A percentile compares a stretch with the other conserved stretches of the same genome.
These are phyloP conservation scores for Handroanthus guayacan DNA, from an alignment of 257 asterid genomes.

Conservation along the genomic window DNA sequence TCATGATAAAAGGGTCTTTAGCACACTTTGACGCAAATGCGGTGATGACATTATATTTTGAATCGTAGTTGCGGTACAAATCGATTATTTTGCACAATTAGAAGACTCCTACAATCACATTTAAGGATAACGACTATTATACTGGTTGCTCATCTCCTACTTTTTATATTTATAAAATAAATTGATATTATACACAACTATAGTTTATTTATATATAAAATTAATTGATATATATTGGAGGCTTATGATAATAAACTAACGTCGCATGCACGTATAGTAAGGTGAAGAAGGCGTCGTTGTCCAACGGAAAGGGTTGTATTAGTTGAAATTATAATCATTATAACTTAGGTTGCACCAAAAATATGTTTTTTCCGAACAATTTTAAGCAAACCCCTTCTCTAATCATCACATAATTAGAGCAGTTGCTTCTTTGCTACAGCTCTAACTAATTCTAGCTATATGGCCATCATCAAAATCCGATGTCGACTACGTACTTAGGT, in stretches of 20 bases:
- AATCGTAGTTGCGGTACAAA: too few species aligned
- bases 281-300: conserved; percentile 37
- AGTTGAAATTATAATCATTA: conserved; percentile 36
- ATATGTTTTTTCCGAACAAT: conserved; percentile 28
- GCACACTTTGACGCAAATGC: too few species aligned
- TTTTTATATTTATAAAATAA: too few species aligned
- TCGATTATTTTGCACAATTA: too few species aligned
- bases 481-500: neutral
- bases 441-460: conserved; percentile 42
- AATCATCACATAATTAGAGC: conserved; percentile 30
- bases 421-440: conserved; percentile 45
- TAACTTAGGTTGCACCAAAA: conserved; percentile 23
- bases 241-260: conserved; percentile 38
- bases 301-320: conserved; percentile 34
- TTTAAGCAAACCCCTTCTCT: conserved; percentile 30
- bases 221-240: neutral
- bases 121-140: too few species aligned
- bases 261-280: conserved; percentile 47
- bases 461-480: neutral
- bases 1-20: too few species aligned
- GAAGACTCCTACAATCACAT: too few species aligned
- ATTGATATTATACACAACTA: too few species aligned
- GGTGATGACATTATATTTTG: too few species aligned
- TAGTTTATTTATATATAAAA: too few species aligned
- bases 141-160: too few species aligned